Conservation (phyloP, 768 basidiomycete species). For the Mycena galericulata region DNA sequence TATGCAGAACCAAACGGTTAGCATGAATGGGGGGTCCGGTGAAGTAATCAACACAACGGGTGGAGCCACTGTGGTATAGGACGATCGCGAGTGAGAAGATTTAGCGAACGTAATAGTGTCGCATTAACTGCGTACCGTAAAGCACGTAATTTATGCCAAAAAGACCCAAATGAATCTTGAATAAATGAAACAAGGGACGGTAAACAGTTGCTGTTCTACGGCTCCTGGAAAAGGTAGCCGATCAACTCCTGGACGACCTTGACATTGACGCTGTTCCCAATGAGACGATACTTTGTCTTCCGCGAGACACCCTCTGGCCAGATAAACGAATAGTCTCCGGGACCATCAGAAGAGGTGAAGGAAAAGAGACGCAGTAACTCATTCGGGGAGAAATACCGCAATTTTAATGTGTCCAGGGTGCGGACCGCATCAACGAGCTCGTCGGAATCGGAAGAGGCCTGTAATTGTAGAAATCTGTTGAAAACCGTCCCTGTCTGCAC, state of each 20-base stretch:
- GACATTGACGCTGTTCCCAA: constrained; percentile 89
- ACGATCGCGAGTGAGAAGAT: too few relatives aligned
- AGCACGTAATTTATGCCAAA: too few relatives aligned
- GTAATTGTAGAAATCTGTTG: constrained; percentile 75
- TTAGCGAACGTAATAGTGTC: too few relatives aligned
- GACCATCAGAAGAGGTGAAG: constrained; percentile 5
- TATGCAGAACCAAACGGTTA: too few relatives aligned
- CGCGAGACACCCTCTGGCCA: constrained; percentile 74
- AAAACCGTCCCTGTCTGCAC: constrained; percentile 66
- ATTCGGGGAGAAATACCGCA: constrained; percentile 81
- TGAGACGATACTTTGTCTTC: constrained; percentile 80
- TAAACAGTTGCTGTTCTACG: too few relatives aligned
- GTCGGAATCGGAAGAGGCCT: constrained; percentile 70
- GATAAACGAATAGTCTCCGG: constrained; percentile 48
- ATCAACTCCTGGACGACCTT: constrained; percentile 74
- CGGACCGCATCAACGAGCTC: constrained; percentile 69
- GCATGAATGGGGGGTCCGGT: too few relatives aligned
- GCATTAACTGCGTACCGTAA: too few relatives aligned
- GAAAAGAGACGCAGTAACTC: constrained; percentile 64
- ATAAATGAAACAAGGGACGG: too few relatives aligned
- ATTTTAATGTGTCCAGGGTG: constrained; percentile 86
- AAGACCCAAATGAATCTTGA: too few relatives aligned
- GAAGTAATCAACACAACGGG: too few relatives aligned
- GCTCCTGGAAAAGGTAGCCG: constrained; percentile 63
- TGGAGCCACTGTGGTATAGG: too few relatives aligned